A percentile compares a stretch with the other conserved stretches of the same genome.
Evolutionary conservation across 192 early-diverging fungal genomes (phyloP).

Genomic region (Backusella australiensis): DNA sequence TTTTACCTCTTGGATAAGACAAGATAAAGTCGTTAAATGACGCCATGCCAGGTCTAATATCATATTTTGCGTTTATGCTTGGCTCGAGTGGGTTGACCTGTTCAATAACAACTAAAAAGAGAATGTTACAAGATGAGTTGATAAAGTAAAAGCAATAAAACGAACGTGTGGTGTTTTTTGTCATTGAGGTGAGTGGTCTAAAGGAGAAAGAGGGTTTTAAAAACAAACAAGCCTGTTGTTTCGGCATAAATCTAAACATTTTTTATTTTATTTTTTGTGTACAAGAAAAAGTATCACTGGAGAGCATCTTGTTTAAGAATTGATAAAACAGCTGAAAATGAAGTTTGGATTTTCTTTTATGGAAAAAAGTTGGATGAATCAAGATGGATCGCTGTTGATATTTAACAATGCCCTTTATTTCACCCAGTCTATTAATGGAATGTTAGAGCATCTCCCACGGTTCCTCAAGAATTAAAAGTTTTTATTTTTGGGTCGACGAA

Average conservation of each 20-base stretch:
- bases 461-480: too few species aligned
- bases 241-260: background rate
- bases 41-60: background rate
- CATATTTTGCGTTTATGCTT: conserved; percentile 13
- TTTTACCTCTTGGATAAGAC: conserved; percentile 35
- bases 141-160: background rate
- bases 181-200: background rate
- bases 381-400: too few species aligned
- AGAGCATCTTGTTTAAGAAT: too few species aligned
- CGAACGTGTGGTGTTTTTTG: background rate
- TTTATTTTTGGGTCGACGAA: background rate
- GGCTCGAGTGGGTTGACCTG: conserved; percentile 15
- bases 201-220: background rate
- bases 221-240: background rate
- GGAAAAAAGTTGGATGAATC: too few species aligned
- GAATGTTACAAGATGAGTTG: background rate
- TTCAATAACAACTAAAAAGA: conserved; percentile 26
- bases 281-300: too few species aligned
- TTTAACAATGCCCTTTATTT: too few species aligned
- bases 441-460: too few species aligned
- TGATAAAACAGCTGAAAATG: too few species aligned
- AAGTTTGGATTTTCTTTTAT: too few species aligned
- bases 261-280: background rate
- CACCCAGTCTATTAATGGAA: too few species aligned
- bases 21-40: conserved; percentile 32